phyloP scores from a whole-genome alignment of 2,329 filamentous ascomycete species.

The Curvularia spicifera region DNA sequence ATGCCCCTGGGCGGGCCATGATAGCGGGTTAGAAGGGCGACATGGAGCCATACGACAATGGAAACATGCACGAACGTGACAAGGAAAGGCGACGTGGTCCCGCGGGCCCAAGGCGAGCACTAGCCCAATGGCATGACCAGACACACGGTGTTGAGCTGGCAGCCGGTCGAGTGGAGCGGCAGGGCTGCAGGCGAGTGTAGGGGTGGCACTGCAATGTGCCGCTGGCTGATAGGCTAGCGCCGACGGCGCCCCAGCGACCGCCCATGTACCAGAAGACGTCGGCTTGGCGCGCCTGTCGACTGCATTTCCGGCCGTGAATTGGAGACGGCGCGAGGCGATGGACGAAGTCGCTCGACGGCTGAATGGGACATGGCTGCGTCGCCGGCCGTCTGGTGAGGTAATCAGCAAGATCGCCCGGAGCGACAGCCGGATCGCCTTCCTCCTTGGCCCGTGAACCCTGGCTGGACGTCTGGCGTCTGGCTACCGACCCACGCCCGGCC shows the following conservation, averaged over 20 bases:
- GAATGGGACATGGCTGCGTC: background rate
- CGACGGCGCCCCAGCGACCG: slow-evolving; percentile 2
- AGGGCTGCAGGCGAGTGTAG: slow-evolving; percentile 12
- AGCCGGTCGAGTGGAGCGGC: slow-evolving; percentile 11
- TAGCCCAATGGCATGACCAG: background rate
- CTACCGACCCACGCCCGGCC: slow-evolving; percentile 9
- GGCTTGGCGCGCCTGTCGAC: slow-evolving; percentile 2
- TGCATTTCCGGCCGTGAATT: background rate
- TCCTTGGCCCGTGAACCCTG: slow-evolving; percentile 17
- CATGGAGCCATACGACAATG: background rate
- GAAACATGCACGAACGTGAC: background rate
- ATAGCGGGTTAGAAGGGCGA: background rate
- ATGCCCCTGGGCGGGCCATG: background rate
- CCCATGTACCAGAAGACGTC: slow-evolving; percentile 7
- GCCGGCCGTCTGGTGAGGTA: slow-evolving; percentile 6
- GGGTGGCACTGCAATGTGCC: slow-evolving; percentile 22
- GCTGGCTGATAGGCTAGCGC: slow-evolving; percentile 24
- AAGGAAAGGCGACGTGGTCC: background rate
- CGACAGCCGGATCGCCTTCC: slow-evolving; percentile 18
- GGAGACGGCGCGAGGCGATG: background rate
- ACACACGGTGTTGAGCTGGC: slow-evolving; percentile 15
- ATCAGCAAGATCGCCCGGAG: slow-evolving; percentile 12
- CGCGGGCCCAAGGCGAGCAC: background rate
- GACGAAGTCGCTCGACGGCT: background rate
- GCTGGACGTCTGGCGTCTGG: background rate